Conservation (phyloP, 371 early-diverging fungal genomes). For the Dinochytrium kinnereticum region DNA sequence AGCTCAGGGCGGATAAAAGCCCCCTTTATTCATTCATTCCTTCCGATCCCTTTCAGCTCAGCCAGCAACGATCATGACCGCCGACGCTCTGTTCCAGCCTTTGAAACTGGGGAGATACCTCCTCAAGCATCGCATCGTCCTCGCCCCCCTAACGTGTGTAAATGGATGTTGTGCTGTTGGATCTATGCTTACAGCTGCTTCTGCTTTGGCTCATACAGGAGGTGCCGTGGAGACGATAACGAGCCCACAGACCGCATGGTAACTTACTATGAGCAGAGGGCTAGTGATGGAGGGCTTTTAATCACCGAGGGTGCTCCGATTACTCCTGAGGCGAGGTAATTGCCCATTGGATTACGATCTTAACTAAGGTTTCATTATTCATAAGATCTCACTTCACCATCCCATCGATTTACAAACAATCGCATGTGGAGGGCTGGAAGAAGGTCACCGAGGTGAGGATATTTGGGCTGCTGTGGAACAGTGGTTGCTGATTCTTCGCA, state of each 20-base stretch:
- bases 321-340: conserved; percentile 15
- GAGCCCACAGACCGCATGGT: conserved; percentile 44
- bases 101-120: conserved; percentile 42
- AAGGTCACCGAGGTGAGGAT: conserved; percentile 48
- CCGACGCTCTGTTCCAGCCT: conserved; percentile 44
- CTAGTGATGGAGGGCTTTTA: conserved; percentile 49
- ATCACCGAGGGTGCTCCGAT: conserved; percentile 63
- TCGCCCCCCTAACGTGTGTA: conserved; percentile 56
- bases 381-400: neutral
- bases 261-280: conserved; percentile 65
- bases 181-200: too few relatives aligned
- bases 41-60: too few relatives aligned
- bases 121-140: conserved; percentile 59
- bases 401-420: conserved; percentile 54
- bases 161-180: neutral
- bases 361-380: too few relatives aligned
- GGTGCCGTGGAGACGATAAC: conserved; percentile 47
- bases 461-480: neutral
- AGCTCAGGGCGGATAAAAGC: too few relatives aligned
- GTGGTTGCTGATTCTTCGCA: neutral
- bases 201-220: too few relatives aligned
- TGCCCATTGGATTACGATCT: too few relatives aligned
- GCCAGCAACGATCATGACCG: too few relatives aligned
- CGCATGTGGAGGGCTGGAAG: conserved; percentile 64
- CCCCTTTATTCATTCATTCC: too few relatives aligned